Percentiles rank a stretch among this genome's conserved stretches.
Evolutionary conservation across 139 green algal genomes (phyloP).

Genomic region (Tetradesmus lagerheimii): DNA sequence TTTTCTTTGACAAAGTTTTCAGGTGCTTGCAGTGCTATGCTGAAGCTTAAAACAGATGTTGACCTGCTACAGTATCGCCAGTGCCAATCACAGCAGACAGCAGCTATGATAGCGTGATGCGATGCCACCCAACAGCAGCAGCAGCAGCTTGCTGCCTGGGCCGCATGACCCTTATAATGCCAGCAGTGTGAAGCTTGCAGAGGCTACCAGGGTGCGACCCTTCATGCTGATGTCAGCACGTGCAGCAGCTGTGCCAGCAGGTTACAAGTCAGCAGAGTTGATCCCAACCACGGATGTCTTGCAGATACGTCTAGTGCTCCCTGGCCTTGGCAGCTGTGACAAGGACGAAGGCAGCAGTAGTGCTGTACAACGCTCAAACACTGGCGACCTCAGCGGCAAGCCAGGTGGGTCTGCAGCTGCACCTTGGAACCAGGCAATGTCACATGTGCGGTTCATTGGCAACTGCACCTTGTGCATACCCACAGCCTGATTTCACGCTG

Average conservation of each 20-base stretch:
- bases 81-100: background rate
- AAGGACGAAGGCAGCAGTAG: slow-evolving; percentile 5
- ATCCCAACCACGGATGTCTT: background rate
- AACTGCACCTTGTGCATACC: no score
- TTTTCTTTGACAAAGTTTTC: no score
- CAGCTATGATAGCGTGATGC: background rate
- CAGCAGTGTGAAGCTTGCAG: slow-evolving; percentile 34
- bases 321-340: slow-evolving; percentile 2
- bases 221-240: background rate
- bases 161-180: slow-evolving; percentile 38
- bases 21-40: background rate
- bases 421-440: no score
- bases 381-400: background rate
- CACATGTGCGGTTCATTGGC: no score
- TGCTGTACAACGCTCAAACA: background rate
- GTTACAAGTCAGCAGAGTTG: background rate
- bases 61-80: background rate
- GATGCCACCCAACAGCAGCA: background rate
- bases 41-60: background rate
- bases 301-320: slow-evolving; percentile 36
- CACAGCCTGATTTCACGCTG: no score
- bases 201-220: slow-evolving; percentile 27
- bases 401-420: background rate
- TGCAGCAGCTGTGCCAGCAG: background rate
- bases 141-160: background rate